A percentile compares a stretch with the other conserved stretches of the same genome.
Conservation (phyloP, 495 filamentous ascomycete genomes). For the Xylaria scruposa region DNA sequence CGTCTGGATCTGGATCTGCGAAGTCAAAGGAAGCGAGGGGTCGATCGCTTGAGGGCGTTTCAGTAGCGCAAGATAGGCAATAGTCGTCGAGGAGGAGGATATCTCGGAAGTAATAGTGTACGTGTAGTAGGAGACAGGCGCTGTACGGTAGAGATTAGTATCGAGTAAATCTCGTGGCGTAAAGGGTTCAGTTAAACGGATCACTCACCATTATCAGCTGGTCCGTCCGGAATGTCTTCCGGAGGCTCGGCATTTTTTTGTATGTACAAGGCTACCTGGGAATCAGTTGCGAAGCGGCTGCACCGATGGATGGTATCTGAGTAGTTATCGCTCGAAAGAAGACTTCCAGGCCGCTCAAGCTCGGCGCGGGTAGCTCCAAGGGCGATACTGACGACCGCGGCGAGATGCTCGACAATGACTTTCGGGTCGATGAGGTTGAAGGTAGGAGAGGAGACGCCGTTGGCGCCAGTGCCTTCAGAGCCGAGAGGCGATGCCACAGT, state of each 20-base stretch:
- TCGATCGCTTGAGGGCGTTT: conserved; percentile 90
- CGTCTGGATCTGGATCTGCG: conserved; percentile 90
- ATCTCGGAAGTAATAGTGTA: conserved; percentile 85
- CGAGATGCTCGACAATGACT: conserved; percentile 78
- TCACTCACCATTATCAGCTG: conserved; percentile 41
- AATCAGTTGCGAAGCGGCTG: conserved; percentile 85
- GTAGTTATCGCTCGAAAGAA: conserved; percentile 74
- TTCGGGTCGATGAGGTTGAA: conserved; percentile 56
- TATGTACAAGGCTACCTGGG: conserved; percentile 86
- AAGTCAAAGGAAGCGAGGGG: conserved; percentile 73
- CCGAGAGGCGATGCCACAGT: conserved; percentile 50
- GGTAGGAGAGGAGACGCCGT: conserved; percentile 50
- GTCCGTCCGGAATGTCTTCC: conserved; percentile 41
- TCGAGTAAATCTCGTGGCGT: not conserved
- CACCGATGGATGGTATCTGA: conserved; percentile 85
- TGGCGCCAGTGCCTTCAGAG: conserved; percentile 47
- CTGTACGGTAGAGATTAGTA: conserved; percentile 35
- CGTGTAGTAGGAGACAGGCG: conserved; percentile 65
- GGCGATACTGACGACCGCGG: conserved; percentile 78
- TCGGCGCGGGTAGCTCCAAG: conserved; percentile 84
- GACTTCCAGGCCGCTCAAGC: conserved; percentile 77
- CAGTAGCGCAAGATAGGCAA: conserved; percentile 83
- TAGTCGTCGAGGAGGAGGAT: conserved; percentile 76
- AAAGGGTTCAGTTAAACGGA: no score
- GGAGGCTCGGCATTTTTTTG: conserved; percentile 75